A percentile compares a stretch with the other conserved stretches of the same genome.
phyloP scores from a whole-genome alignment of 441 rosid genomes.

The Geranium incanum region DNA sequence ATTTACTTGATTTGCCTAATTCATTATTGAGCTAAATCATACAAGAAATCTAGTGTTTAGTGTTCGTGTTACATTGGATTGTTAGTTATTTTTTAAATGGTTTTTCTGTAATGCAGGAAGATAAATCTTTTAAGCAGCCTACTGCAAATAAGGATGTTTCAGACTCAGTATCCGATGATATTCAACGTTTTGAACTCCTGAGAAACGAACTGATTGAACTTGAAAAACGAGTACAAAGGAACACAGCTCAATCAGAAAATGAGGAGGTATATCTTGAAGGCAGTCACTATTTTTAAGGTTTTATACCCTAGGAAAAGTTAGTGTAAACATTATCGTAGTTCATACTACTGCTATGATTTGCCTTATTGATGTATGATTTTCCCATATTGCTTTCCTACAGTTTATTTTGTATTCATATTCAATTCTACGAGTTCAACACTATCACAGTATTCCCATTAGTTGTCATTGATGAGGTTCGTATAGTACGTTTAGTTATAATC shows the following conservation, averaged over 20 bases:
- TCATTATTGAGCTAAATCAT: background rate
- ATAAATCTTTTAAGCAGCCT: conserved; percentile 31
- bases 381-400: conserved; percentile 1
- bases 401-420: background rate
- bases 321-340: background rate
- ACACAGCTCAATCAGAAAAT: conserved; percentile 53
- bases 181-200: conserved; percentile 68
- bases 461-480: conserved; percentile 3
- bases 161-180: conserved; percentile 55
- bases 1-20: background rate
- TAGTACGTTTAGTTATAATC: conserved; percentile 18
- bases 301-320: background rate
- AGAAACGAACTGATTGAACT: conserved; percentile 89
- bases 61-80: conserved; percentile 13
- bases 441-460: background rate
- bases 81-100: conserved; percentile 17
- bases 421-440: background rate
- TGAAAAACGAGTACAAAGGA: conserved; percentile 77
- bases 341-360: background rate
- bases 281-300: background rate
- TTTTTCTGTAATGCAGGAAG: conserved; percentile 42
- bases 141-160: conserved; percentile 28
- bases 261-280: conserved; percentile 45
- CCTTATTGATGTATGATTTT: background rate
- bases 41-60: conserved; percentile 17